Evolutionary conservation across 2,329 filamentous ascomycete genomes (phyloP).

Genomic region (Ophiostoma sp.): DNA sequence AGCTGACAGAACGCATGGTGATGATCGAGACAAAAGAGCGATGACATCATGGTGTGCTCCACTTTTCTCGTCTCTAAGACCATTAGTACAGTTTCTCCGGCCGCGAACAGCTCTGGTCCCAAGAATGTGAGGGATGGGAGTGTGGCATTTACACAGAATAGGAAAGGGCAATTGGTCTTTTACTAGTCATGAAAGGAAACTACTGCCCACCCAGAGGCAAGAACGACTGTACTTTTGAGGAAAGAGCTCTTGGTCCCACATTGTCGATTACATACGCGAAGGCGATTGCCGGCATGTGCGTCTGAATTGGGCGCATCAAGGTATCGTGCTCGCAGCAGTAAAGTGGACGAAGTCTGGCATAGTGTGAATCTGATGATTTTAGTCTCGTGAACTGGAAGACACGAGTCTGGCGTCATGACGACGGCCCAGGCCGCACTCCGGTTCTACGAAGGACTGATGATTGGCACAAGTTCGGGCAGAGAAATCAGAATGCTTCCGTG

Average conservation of each 20-base stretch:
- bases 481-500: too few relatives aligned
- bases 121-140: not conserved
- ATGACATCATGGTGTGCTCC: constrained; percentile 22
- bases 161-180: constrained; percentile 14
- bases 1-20: not conserved
- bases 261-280: constrained; percentile 1
- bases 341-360: not conserved
- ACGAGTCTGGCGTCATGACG: not conserved
- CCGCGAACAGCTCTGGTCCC: not conserved
- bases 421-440: not conserved
- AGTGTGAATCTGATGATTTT: not conserved
- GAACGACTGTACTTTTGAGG: not conserved
- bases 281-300: not conserved
- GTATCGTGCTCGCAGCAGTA: not conserved
- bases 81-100: constrained; percentile 3
- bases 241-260: not conserved
- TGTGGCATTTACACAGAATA: constrained; percentile 1
- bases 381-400: too few relatives aligned
- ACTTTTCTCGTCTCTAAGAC: constrained; percentile 16
- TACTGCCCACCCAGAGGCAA: not conserved
- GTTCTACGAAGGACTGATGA: not conserved
- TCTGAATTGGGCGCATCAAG: not conserved
- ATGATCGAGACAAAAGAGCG: constrained; percentile 13
- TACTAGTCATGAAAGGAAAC: not conserved
- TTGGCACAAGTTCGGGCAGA: not conserved